These are phyloP conservation scores for Pelargonium australe DNA, from an alignment of 441 rosid species.

Conservation along the genomic window DNA sequence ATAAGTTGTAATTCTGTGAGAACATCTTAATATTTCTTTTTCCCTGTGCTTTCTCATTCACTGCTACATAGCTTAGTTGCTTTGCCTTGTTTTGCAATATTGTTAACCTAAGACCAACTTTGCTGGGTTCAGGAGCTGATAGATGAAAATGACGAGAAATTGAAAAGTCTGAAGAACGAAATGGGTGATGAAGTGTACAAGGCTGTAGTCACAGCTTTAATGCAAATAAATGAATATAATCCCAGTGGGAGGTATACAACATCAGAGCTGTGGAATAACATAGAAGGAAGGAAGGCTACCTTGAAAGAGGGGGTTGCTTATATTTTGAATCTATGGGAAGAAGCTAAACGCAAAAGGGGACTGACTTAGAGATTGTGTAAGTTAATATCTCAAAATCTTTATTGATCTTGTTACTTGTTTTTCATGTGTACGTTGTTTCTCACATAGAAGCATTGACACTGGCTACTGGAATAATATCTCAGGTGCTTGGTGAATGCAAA, in stretches of 20 bases:
- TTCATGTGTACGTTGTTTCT: background rate
- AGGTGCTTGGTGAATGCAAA: background rate
- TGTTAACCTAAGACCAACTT: slow-evolving; percentile 13
- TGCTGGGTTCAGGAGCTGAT: slow-evolving; percentile 51
- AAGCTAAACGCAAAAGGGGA: slow-evolving; percentile 33
- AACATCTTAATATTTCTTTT: background rate
- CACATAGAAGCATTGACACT: background rate
- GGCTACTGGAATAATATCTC: background rate
- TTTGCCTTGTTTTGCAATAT: background rate
- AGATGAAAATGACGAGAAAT: slow-evolving; percentile 56
- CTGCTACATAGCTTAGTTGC: background rate
- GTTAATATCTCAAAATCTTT: background rate
- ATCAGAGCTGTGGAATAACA: slow-evolving; percentile 74
- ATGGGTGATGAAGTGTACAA: slow-evolving; percentile 49
- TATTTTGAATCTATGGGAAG: slow-evolving; percentile 49
- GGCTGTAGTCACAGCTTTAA: slow-evolving; percentile 55
- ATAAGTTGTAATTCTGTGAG: background rate
- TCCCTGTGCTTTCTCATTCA: background rate
- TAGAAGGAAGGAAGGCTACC: slow-evolving; percentile 53
- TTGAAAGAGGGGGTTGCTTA: slow-evolving; percentile 52
- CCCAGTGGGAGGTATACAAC: slow-evolving; percentile 81
- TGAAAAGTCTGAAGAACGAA: slow-evolving; percentile 49
- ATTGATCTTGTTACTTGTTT: background rate
- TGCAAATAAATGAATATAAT: slow-evolving; percentile 74
- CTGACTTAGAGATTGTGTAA: slow-evolving; percentile 24